These are phyloP conservation scores for Raphanus sativus DNA, from an alignment of 345 rosid species.

Conservation along the genomic window DNA sequence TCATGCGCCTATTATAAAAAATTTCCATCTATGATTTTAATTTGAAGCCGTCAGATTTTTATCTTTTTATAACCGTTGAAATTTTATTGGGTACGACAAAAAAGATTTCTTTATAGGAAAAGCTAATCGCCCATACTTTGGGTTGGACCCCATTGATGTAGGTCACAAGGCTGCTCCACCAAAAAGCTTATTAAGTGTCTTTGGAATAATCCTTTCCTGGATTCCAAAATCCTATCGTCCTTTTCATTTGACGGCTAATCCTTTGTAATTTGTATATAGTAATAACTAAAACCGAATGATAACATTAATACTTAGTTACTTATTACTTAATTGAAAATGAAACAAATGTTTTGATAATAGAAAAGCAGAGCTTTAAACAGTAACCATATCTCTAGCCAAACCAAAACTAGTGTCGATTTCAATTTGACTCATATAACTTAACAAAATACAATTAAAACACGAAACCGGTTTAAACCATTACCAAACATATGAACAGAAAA, in stretches of 20 bases:
- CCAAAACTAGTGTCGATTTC: background rate
- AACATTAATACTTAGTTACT: background rate
- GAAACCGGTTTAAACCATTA: conserved; percentile 15
- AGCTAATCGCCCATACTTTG: conserved; percentile 29
- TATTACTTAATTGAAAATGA: background rate
- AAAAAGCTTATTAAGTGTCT: conserved; percentile 22
- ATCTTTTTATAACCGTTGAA: background rate
- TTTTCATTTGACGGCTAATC: background rate
- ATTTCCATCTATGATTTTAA: background rate
- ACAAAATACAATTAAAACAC: background rate
- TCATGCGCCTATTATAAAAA: background rate
- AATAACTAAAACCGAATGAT: background rate
- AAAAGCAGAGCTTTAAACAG: background rate
- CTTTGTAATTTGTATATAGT: background rate
- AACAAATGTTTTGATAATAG: background rate
- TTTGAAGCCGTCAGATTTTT: background rate
- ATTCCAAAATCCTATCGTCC: conserved; percentile 34
- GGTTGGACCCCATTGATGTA: conserved; percentile 35
- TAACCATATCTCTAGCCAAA: background rate
- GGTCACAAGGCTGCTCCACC: conserved; percentile 43
- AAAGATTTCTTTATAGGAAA: conserved; percentile 11
- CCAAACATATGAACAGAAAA: conserved; percentile 14
- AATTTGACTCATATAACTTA: background rate
- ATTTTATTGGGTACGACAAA: background rate
- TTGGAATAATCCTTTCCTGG: conserved; percentile 33